Evolutionary conservation across 306 rosid species (phyloP).

Genomic region (Aeschynomene evenia): DNA sequence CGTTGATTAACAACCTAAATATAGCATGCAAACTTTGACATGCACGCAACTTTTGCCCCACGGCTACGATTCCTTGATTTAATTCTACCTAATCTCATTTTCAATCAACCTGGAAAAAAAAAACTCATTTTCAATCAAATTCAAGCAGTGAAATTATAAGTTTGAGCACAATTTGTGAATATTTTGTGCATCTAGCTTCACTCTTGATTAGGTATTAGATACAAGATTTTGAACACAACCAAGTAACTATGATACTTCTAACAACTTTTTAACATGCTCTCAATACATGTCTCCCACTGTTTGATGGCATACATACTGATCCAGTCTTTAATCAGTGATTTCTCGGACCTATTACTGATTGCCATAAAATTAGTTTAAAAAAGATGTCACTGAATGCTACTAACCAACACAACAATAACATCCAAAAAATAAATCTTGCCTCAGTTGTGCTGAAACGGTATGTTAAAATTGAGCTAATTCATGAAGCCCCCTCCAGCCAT

Average conservation of each 20-base stretch:
- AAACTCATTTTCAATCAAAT: no score
- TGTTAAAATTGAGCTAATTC: slow-evolving; percentile 42
- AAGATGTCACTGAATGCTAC: neutral
- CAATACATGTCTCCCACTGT: neutral
- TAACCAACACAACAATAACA: neutral
- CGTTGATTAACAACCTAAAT: no score
- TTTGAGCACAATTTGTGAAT: neutral
- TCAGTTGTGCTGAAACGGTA: neutral
- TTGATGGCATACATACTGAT: neutral
- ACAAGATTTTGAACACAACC: neutral
- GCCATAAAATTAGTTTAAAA: neutral
- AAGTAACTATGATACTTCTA: neutral
- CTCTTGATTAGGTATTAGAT: neutral
- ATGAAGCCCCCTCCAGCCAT: slow-evolving; percentile 82
- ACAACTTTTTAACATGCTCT: neutral
- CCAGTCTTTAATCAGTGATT: neutral
- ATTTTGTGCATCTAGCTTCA: neutral
- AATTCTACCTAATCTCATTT: no score
- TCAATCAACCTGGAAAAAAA: no score
- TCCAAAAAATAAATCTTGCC: neutral
- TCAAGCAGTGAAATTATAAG: neutral
- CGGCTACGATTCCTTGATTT: no score
- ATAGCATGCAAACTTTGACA: neutral
- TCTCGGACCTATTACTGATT: neutral
- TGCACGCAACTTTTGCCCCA: no score